Evolutionary conservation across 495 filamentous ascomycete species (phyloP).

Genomic region (Eremomyces bilateralis): DNA sequence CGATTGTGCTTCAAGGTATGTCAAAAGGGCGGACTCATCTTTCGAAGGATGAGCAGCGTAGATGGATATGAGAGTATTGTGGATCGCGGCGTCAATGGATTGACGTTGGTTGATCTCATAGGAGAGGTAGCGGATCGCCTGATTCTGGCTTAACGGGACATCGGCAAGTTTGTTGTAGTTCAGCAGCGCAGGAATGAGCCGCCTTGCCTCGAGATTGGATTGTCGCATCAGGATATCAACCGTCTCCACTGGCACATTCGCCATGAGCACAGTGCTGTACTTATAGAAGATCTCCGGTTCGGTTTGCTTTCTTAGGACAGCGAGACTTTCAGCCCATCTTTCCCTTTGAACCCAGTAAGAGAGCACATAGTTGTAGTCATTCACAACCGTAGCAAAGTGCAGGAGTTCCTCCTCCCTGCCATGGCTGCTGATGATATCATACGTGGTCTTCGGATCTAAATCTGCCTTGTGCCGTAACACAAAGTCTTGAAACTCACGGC

Average conservation of each 20-base stretch:
- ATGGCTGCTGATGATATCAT: constrained; percentile 90
- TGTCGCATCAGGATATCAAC: constrained; percentile 92
- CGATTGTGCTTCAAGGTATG: constrained; percentile 66
- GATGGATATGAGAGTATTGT: constrained; percentile 92
- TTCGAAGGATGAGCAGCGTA: constrained; percentile 69
- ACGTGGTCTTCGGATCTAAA: constrained; percentile 75
- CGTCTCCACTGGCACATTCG: constrained; percentile 56
- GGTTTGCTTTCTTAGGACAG: constrained; percentile 75
- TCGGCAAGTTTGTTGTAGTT: constrained; percentile 68
- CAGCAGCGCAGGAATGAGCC: constrained; percentile 76
- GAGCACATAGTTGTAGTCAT: constrained; percentile 86
- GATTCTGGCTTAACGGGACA: constrained; percentile 46
- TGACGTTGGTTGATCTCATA: constrained; percentile 79
- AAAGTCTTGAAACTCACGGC: constrained; percentile 73
- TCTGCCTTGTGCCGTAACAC: constrained; percentile 62
- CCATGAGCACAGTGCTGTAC: constrained; percentile 91
- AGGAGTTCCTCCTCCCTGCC: constrained; percentile 83
- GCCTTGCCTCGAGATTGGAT: constrained; percentile 62
- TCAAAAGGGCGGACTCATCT: constrained; percentile 65
- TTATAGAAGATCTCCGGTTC: constrained; percentile 87
- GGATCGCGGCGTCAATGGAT: constrained; percentile 69
- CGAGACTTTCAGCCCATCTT: constrained; percentile 74
- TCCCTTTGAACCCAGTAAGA: constrained; percentile 96
- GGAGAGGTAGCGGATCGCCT: constrained; percentile 83
- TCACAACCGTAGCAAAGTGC: constrained; percentile 65